Conservation (phyloP, 2,329 filamentous ascomycete genomes). For the Cordyceps militaris region DNA sequence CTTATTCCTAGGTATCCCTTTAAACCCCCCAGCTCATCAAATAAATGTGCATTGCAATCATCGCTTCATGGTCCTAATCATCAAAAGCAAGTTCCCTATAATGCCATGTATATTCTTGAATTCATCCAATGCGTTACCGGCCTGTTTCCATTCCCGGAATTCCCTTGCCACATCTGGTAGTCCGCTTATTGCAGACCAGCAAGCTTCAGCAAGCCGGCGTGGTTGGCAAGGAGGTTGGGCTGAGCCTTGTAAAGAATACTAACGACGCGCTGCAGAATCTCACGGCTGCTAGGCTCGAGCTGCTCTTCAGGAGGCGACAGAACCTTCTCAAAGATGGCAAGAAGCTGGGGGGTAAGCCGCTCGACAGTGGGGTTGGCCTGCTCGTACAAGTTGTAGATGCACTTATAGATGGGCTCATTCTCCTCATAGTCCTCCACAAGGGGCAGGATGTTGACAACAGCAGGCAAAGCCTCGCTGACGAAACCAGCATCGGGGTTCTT, state of each 20-base stretch:
- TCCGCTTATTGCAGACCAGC: constrained; percentile 20
- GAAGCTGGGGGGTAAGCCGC: constrained; percentile 60
- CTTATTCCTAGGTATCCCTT: constrained; percentile 10
- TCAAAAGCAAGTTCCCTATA: constrained; percentile 8
- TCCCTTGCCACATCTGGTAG: not conserved
- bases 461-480: constrained; percentile 72
- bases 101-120: constrained; percentile 7
- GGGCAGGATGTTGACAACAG: constrained; percentile 70
- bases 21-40: constrained; percentile 8
- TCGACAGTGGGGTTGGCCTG: constrained; percentile 62
- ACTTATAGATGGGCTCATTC: constrained; percentile 88
- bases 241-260: constrained; percentile 35
- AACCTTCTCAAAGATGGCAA: constrained; percentile 67
- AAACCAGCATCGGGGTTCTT: constrained; percentile 79
- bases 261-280: constrained; percentile 59
- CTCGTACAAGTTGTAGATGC: constrained; percentile 80
- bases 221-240: constrained; percentile 25
- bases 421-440: constrained; percentile 93
- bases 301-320: constrained; percentile 66
- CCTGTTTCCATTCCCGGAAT: not conserved
- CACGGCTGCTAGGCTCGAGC: constrained; percentile 63
- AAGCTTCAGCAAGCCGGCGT: constrained; percentile 25
- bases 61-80: constrained; percentile 13
- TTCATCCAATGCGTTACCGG: constrained; percentile 6
- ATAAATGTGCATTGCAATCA: constrained; percentile 11